These are phyloP conservation scores for Trichoderma sp. DNA, from an alignment of 2,329 filamentous ascomycete species.

Conservation along the genomic window DNA sequence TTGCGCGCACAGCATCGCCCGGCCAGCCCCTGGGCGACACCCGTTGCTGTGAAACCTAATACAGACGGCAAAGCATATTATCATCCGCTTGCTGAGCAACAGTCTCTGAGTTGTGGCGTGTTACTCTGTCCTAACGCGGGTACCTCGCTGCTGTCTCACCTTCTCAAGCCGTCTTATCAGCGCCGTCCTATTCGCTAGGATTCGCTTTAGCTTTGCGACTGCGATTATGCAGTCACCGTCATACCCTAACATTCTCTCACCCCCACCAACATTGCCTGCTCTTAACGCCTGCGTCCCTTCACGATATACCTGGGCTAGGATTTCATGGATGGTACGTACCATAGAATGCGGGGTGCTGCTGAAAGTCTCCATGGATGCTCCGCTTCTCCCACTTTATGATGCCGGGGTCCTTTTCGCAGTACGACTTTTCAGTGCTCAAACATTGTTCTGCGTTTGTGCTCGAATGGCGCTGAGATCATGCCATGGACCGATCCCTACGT, in stretches of 20 bases:
- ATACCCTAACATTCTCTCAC: background rate
- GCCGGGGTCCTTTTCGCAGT: background rate
- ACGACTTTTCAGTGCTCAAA: background rate
- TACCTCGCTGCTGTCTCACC: slow-evolving; percentile 14
- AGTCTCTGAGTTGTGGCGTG: background rate
- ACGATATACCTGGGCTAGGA: background rate
- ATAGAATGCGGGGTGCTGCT: slow-evolving; percentile 18
- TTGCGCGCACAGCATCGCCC: slow-evolving; percentile 16
- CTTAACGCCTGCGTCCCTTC: background rate
- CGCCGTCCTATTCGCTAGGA: background rate
- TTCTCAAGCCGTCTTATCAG: slow-evolving; percentile 20
- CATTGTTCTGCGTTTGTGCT: background rate
- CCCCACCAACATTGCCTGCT: background rate
- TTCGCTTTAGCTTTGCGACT: background rate
- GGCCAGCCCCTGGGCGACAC: background rate
- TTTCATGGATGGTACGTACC: slow-evolving; percentile 18
- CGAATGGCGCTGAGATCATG: background rate
- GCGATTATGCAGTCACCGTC: slow-evolving; percentile 11
- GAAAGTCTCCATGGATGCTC: slow-evolving; percentile 10
- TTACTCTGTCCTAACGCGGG: background rate
- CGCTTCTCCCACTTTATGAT: background rate
- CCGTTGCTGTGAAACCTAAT: slow-evolving; percentile 5
- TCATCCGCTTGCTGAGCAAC: background rate
- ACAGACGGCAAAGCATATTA: background rate
- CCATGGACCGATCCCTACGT: background rate